Conservation (phyloP, 108 stramenopile genomes). For the Bacterosira constricta region DNA sequence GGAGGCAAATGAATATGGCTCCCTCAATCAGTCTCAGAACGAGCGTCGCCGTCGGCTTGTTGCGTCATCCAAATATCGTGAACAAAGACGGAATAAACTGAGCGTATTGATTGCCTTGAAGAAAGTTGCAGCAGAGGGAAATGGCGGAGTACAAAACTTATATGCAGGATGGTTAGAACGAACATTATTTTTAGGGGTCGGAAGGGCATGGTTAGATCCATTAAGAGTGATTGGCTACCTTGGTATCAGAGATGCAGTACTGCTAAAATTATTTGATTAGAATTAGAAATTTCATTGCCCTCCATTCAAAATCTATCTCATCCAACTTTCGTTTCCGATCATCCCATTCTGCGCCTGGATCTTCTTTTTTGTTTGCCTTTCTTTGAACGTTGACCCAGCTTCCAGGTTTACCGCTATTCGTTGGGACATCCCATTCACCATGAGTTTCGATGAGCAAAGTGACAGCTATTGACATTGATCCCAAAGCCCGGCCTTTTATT, state of each 20-base stretch:
- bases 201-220: constrained; percentile 87
- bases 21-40: neutral
- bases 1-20: constrained; percentile 1
- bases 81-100: constrained; percentile 26
- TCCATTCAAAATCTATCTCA: no score
- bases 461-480: no score
- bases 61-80: constrained; percentile 35
- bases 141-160: constrained; percentile 72
- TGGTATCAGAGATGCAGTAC: constrained; percentile 76
- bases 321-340: no score
- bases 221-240: constrained; percentile 74
- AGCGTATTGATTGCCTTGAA: constrained; percentile 61
- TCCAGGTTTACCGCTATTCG: no score
- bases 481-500: no score
- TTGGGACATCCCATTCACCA: no score
- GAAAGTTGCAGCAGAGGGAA: constrained; percentile 62
- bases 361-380: no score
- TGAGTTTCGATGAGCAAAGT: no score
- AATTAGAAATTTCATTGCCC: neutral
- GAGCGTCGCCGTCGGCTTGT: constrained; percentile 15
- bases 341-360: no score
- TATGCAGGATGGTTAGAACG: constrained; percentile 86
- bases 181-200: constrained; percentile 72
- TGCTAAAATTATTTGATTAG: constrained; percentile 72
- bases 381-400: no score